Base-by-base conservation (phyloP, 352 stramenopile species). In the Thraustochytrium sp. region DNA sequence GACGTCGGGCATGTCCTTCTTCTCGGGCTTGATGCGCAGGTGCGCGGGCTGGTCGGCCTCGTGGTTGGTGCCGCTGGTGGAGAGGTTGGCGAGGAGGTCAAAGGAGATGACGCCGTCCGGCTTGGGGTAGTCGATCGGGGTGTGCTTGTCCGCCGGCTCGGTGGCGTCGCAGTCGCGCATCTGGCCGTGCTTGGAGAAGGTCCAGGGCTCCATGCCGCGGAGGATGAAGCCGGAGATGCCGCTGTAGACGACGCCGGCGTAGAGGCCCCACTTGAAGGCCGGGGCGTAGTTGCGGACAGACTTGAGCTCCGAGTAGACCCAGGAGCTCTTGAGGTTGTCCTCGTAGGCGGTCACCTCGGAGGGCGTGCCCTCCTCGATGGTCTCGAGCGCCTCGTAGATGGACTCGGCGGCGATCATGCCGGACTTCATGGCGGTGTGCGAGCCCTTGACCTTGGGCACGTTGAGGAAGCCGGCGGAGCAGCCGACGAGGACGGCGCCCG, bases 391-490 rank as follows among this genome's bases (percentile, higher is more conserved):
- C 26, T 98, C 93, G 87, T 97, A 98, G 44, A 95, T 48, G 40
- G 95, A 92, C 87, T 99, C 96, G 5, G 96, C 97, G 59, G 96
- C 96, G 40, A 99, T 88, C 91, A 98, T 98, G 55, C 96, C 97
- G 61, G 90, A 97, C 91, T 99, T 98, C 88, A 99, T 98, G 42
- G 96, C 97, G 54, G 95, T 99, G 90, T 99, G 97, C 44, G 94
- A 96, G 55, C 97, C 97, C 87, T 87, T 87, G 72, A 87, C 85
- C 74, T 87, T 87, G 42, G 77, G 59, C 46, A 88, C 90, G 88
- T 99, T 99, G 65, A 99, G 87, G 86, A 99, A 99, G 55, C 97
- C 97, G 65, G 97, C 96, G 75, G 92, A 95, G 87, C 97, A 99
- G 36, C 97, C 97, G 72, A 99, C 91, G 54, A 99, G 87, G 49